Base-by-base conservation (phyloP, 2,329 filamentous ascomycete genomes). In the Canariomyces notabilis region DNA sequence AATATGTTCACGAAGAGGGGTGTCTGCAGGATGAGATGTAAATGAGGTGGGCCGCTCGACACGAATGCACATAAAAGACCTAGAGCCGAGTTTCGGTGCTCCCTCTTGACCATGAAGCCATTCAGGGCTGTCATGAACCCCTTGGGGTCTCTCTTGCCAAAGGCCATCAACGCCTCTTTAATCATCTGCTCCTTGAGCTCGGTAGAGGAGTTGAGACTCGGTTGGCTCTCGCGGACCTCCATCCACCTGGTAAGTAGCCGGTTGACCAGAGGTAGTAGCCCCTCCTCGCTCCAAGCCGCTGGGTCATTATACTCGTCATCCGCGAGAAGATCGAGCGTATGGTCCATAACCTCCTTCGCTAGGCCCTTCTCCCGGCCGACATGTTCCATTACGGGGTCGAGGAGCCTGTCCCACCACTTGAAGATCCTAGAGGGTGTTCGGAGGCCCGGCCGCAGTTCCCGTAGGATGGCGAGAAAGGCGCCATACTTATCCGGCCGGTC, bases 11-110 rank as follows among this genome's bases (percentile, higher is more conserved):
- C 75, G 54, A 93, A 83, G 1, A 93, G 70, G 0, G 81, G 76
- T 1, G 86, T 90, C 54, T 89, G 76, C 5, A 86, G 67, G 29
- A 89, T 78, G 34, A 83, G 74, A 59, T 93, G 80, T 2, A 93
- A 72, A 65, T 90, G 87, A 4, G 87, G 87, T n/a, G 87, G 85
- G 54, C 89, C 83, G 48, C 80, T 77, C 52, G 83, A 79, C 31
- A 93, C 76, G 54, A 89, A 90, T 36, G 83, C 79, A 59, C 80
- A 82, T 14, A 93, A 70, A 9, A 93, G 73, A 15, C 77, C 76
- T 22, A 90, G 65, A 7, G 80, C 75, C 50, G 79, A 77, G 44
- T 81, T 74, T 16, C 87, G 80, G 49, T 80, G 76, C 16, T 79
- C 73, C 51, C 74, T 80, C 51, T 80, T 78, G 20, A 83, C 69